phyloP scores from a whole-genome alignment of 148 eudicot species.

The Chenopodium berlandieri region DNA sequence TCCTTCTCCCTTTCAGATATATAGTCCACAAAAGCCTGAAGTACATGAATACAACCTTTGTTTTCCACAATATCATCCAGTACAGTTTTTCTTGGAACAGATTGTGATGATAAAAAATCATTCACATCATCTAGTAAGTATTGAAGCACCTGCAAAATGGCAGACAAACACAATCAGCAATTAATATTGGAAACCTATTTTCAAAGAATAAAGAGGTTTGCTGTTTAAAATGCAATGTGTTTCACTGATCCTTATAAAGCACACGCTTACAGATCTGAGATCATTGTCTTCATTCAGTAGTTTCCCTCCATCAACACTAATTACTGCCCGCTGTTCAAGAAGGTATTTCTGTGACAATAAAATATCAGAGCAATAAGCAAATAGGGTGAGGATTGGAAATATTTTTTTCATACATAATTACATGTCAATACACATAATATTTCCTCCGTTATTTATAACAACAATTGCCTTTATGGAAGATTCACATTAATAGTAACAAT shows the following conservation, averaged over 20 bases:
- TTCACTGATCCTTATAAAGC: neutral
- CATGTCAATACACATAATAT: no score
- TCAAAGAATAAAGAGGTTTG: neutral
- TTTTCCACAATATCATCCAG: slow-evolving; percentile 29
- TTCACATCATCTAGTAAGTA: slow-evolving; percentile 83
- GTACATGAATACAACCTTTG: slow-evolving; percentile 55
- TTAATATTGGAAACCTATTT: neutral
- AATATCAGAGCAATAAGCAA: slow-evolving; percentile 11
- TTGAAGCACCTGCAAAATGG: slow-evolving; percentile 64
- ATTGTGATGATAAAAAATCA: slow-evolving; percentile 55
- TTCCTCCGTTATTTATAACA: no score
- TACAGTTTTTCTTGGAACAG: slow-evolving; percentile 34
- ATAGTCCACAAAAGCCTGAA: slow-evolving; percentile 70
- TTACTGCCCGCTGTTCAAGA: slow-evolving; percentile 83
- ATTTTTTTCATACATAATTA: no score
- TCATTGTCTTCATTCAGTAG: slow-evolving; percentile 92
- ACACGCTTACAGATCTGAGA: slow-evolving; percentile 73
- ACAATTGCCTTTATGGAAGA: no score
- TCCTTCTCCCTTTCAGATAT: slow-evolving; percentile 81
- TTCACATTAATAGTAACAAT: no score
- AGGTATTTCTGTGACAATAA: slow-evolving; percentile 66
- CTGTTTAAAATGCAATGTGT: neutral
- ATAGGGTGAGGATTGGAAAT: neutral
- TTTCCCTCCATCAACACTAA: slow-evolving; percentile 80
- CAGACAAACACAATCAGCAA: slow-evolving; percentile 11